Conservation (phyloP, 2,329 filamentous ascomycete genomes). For the Xylaria sp. region DNA sequence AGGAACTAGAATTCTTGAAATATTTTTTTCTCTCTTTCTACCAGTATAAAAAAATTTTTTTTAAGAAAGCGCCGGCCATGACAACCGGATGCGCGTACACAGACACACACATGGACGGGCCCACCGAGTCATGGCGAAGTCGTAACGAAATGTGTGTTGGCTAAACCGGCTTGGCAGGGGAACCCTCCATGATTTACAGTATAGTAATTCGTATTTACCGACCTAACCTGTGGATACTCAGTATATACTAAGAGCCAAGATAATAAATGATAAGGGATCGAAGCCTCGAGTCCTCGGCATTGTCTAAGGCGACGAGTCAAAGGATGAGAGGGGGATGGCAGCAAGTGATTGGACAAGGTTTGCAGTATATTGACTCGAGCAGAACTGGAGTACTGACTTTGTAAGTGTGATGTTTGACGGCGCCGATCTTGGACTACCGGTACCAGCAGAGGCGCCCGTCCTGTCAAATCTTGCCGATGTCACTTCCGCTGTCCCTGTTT, state of each 20-base stretch:
- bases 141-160: constrained; percentile 13
- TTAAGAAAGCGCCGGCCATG: constrained; percentile 1
- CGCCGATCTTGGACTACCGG: background rate
- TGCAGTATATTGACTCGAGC: constrained; percentile 12
- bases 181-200: background rate
- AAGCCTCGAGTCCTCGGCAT: background rate
- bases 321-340: background rate
- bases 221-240: too few relatives aligned
- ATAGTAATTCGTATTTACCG: background rate
- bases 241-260: too few relatives aligned
- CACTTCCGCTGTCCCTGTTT: background rate
- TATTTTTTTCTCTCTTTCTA: background rate
- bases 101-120: constrained; percentile 1
- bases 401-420: background rate
- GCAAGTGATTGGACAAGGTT: too few relatives aligned
- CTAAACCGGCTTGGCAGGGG: constrained; percentile 20
- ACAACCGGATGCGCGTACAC: constrained; percentile 4
- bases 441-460: background rate
- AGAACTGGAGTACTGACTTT: background rate
- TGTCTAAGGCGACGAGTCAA: background rate
- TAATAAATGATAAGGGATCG: background rate
- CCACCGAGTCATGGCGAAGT: constrained; percentile 14
- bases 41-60: too few relatives aligned
- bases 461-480: background rate
- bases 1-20: background rate